These are phyloP conservation scores for Hanseniaspora guilliermondii DNA, from an alignment of 805 yeast species.

Conservation along the genomic window DNA sequence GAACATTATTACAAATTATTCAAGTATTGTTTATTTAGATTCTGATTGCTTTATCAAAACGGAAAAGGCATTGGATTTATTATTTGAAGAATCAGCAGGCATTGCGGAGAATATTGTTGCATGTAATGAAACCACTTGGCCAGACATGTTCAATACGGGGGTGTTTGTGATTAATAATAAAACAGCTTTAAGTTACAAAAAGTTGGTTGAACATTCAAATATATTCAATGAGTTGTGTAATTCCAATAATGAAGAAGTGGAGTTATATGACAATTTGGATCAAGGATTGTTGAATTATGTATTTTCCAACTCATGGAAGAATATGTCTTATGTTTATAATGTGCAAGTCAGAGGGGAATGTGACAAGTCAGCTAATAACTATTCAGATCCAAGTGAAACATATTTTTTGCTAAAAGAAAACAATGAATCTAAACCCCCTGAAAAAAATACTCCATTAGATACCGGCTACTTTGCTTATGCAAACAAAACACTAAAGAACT, in stretches of 20 bases:
- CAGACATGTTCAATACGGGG: slow-evolving; percentile 79
- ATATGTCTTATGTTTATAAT: slow-evolving; percentile 69
- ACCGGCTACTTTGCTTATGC: not conserved
- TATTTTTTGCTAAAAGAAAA: not conserved
- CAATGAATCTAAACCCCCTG: not conserved
- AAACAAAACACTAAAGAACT: not conserved
- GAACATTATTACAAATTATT: slow-evolving; percentile 30
- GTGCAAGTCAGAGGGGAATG: slow-evolving; percentile 39
- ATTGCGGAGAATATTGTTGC: slow-evolving; percentile 32
- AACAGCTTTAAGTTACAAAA: not conserved
- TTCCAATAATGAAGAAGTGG: slow-evolving; percentile 1
- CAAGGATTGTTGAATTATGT: slow-evolving; percentile 68
- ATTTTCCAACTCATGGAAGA: slow-evolving; percentile 40
- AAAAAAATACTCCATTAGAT: not conserved
- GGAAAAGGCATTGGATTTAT: slow-evolving; percentile 16
- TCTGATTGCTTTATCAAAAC: slow-evolving; percentile 44
- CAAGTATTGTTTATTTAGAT: slow-evolving; percentile 48
- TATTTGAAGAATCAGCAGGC: not conserved
- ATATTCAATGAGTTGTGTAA: not conserved
- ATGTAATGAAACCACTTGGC: slow-evolving; percentile 81
- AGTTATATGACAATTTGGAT: slow-evolving; percentile 77
- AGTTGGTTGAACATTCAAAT: not conserved
- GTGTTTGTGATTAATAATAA: slow-evolving; percentile 38
- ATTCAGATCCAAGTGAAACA: not conserved
- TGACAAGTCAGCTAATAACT: not conserved